These are phyloP conservation scores for Talinum fruticosum DNA, from an alignment of 148 eudicot species.

Conservation along the genomic window DNA sequence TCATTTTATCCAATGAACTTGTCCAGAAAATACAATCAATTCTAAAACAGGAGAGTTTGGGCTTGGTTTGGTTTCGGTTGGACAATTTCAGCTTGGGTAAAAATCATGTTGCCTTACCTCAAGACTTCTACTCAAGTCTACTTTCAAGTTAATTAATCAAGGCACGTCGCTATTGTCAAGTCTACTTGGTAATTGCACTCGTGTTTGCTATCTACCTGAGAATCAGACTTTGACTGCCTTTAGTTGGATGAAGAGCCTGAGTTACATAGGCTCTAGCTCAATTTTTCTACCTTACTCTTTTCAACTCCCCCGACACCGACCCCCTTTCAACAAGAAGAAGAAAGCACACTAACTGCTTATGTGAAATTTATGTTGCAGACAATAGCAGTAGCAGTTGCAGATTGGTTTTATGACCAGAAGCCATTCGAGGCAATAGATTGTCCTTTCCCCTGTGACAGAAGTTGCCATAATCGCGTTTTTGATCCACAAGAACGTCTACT, in stretches of 20 bases:
- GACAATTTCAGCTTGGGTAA: too few species aligned
- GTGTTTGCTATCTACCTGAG: too few species aligned
- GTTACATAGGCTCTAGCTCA: too few species aligned
- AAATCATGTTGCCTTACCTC: not conserved
- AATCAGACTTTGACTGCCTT: too few species aligned
- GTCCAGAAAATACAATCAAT: too few species aligned
- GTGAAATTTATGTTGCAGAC: conserved; percentile 41
- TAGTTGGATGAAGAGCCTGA: too few species aligned
- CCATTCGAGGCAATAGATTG: conserved; percentile 79
- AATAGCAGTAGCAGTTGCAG: conserved; percentile 82
- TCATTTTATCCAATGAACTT: not conserved
- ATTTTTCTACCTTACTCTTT: not conserved
- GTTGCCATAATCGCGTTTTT: conserved; percentile 64
- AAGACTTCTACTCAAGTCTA: not conserved
- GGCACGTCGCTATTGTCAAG: too few species aligned
- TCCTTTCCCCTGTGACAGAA: conserved; percentile 83
- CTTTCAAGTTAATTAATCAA: not conserved
- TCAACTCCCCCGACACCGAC: not conserved
- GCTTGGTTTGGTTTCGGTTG: too few species aligned
- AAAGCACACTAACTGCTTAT: not conserved
- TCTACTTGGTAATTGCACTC: too few species aligned
- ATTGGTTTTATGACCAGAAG: conserved; percentile 72
- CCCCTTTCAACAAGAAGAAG: not conserved
- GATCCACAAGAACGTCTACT: conserved; percentile 38
- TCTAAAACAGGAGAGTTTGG: not conserved